Percentiles rank a stretch among this genome's conserved stretches.
Evolutionary conservation across 257 asterid genomes (phyloP).

Genomic region (Fraxinus pennsylvanica): DNA sequence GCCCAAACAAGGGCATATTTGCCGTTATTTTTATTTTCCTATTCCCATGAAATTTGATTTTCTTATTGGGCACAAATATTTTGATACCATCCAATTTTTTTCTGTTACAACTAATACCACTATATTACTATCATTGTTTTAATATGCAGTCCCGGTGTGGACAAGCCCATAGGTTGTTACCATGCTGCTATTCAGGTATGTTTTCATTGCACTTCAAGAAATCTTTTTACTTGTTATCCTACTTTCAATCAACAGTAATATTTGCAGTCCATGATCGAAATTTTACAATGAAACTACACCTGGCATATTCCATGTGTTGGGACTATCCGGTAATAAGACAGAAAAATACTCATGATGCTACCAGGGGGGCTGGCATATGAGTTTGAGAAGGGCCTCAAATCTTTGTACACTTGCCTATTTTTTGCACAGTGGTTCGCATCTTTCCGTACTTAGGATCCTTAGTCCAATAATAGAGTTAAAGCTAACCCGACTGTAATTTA

Average conservation of each 20-base stretch:
- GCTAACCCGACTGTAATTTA: not conserved
- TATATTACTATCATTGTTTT: constrained; percentile 12
- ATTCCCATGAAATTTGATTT: not conserved
- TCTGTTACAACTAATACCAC: not conserved
- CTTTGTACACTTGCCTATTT: constrained; percentile 8
- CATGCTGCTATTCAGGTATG: constrained; percentile 81
- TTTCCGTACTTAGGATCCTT: not conserved
- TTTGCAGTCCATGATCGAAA: not conserved
- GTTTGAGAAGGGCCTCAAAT: constrained; percentile 7
- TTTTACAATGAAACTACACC: constrained; percentile 14
- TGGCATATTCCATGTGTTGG: constrained; percentile 17
- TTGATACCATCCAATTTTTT: not conserved
- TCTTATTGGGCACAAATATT: not conserved
- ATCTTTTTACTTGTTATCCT: constrained; percentile 1
- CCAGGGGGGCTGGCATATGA: constrained; percentile 18
- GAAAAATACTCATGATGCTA: not conserved
- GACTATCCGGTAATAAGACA: constrained; percentile 14
- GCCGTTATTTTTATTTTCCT: not conserved
- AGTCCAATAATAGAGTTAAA: not conserved
- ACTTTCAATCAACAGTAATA: constrained; percentile 6
- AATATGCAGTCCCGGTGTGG: constrained; percentile 56
- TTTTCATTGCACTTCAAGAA: not conserved
- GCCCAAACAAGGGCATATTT: not conserved
- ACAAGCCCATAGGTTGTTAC: constrained; percentile 78
- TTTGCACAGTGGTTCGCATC: not conserved